These are phyloP conservation scores for Crinitomyces ghanaensis DNA, from an alignment of 805 yeast genomes.

Conservation along the genomic window DNA sequence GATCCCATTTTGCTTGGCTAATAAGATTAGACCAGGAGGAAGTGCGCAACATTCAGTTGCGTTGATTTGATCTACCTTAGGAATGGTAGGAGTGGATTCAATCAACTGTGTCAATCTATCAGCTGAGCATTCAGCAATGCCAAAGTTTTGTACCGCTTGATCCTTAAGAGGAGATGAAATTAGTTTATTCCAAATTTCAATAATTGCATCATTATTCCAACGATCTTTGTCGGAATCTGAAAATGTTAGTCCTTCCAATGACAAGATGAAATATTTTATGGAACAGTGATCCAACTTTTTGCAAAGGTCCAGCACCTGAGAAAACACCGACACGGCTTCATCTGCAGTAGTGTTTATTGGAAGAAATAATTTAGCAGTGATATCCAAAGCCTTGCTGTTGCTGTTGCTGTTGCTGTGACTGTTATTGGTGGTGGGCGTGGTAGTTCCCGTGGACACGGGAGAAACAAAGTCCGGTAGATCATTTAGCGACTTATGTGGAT, in stretches of 20 bases:
- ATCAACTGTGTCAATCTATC: slow-evolving; percentile 15
- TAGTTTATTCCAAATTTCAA: slow-evolving; percentile 16
- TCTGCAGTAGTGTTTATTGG: slow-evolving; percentile 7
- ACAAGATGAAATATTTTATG: slow-evolving; percentile 14
- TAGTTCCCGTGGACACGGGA: background rate
- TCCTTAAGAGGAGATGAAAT: slow-evolving; percentile 7
- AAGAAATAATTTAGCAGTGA: slow-evolving; percentile 15
- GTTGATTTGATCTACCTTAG: slow-evolving; percentile 23
- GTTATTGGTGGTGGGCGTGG: background rate
- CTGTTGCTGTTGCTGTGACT: background rate
- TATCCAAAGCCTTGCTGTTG: background rate
- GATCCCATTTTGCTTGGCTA: slow-evolving; percentile 20
- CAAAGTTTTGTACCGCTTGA: slow-evolving; percentile 13
- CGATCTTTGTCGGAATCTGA: slow-evolving; percentile 15
- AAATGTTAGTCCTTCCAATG: slow-evolving; percentile 21
- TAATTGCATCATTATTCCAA: slow-evolving; percentile 1
- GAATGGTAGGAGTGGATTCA: slow-evolving; percentile 8
- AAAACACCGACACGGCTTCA: slow-evolving; percentile 3
- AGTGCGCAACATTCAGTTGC: slow-evolving; percentile 27
- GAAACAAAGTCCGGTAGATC: background rate
- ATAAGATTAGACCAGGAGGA: slow-evolving; percentile 22
- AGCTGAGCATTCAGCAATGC: slow-evolving; percentile 23
- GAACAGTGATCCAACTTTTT: background rate
- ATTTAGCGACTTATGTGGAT: background rate
- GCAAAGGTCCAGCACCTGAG: slow-evolving; percentile 8